phyloP scores from a whole-genome alignment of 176 grass and related monocot genomes.

The Aegilops tauschii region DNA sequence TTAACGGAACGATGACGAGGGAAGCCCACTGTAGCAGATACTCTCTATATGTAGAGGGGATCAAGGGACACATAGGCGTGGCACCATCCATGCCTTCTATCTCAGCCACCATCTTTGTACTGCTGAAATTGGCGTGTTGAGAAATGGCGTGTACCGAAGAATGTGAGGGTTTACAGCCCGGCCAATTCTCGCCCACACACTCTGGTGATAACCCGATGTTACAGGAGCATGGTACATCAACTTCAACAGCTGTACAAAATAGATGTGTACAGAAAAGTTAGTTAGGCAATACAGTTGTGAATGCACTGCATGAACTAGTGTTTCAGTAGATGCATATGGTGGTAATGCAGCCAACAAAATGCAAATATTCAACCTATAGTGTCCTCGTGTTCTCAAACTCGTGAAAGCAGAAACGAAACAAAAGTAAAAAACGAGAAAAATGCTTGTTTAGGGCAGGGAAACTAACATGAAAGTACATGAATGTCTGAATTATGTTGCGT shows the following conservation, averaged over 20 bases:
- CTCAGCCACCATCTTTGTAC: slow-evolving; percentile 95
- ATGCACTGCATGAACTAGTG: slow-evolving; percentile 5
- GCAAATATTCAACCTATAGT: background rate
- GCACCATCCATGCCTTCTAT: slow-evolving; percentile 27
- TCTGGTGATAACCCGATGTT: slow-evolving; percentile 77
- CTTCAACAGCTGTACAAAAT: slow-evolving; percentile 68
- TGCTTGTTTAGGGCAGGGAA: slow-evolving; percentile 17
- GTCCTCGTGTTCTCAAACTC: background rate
- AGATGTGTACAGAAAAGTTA: slow-evolving; percentile 16
- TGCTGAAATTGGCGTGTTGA: slow-evolving; percentile 63
- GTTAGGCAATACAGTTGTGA: background rate
- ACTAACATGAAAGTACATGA: slow-evolving; percentile 96
- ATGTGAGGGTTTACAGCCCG: slow-evolving; percentile 63
- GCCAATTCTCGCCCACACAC: slow-evolving; percentile 77
- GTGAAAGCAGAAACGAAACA: background rate
- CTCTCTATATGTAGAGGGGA: background rate
- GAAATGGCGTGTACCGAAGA: slow-evolving; percentile 59
- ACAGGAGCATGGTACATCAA: slow-evolving; percentile 81
- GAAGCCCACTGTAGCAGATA: background rate
- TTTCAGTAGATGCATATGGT: background rate
- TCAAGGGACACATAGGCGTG: background rate
- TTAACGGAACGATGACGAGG: background rate
- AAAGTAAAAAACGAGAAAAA: background rate
- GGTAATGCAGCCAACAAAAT: slow-evolving; percentile 11
- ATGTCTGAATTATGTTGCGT: slow-evolving; percentile 82